Evolutionary conservation across 129 eudicot genomes (phyloP).

Genomic region (Tagetes erecta): DNA sequence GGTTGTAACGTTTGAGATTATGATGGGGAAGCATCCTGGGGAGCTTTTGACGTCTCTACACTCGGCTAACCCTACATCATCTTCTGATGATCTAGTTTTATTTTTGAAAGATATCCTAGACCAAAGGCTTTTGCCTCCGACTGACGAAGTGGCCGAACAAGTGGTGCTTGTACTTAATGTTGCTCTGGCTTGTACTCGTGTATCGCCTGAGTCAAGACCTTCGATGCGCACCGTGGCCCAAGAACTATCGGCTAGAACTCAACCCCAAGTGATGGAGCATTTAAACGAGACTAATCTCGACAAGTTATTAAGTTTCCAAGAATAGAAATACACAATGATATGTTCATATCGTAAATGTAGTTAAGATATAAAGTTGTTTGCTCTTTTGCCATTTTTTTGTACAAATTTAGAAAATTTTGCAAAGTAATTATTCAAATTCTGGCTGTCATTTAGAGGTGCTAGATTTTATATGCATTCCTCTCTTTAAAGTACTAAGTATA

Average conservation of each 20-base stretch:
- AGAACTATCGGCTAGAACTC: constrained; percentile 52
- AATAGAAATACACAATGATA: constrained; percentile 13
- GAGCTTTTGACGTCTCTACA: constrained; percentile 58
- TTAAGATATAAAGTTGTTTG: background rate
- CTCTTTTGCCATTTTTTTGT: background rate
- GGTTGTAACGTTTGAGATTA: constrained; percentile 72
- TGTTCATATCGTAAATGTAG: background rate
- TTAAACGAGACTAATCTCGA: constrained; percentile 31
- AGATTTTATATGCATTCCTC: too few species aligned
- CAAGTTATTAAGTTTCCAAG: constrained; percentile 35
- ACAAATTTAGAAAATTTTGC: background rate
- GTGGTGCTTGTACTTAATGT: constrained; percentile 51
- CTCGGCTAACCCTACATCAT: constrained; percentile 29
- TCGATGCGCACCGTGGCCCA: constrained; percentile 76
- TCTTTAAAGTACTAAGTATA: too few species aligned
- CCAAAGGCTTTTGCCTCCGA: constrained; percentile 65
- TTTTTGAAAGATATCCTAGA: constrained; percentile 68
- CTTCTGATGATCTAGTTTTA: constrained; percentile 23
- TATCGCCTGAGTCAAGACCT: constrained; percentile 66
- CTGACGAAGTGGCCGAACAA: constrained; percentile 43
- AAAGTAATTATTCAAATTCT: background rate
- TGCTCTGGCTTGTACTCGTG: constrained; percentile 64
- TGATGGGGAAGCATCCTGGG: constrained; percentile 94
- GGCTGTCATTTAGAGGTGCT: background rate
- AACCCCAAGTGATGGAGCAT: constrained; percentile 35